Evolutionary conservation across 2,329 filamentous ascomycete genomes (phyloP), one percentile per base, ranked within the genome.

Genomic region (Ceratocystis colombiana): DNA sequence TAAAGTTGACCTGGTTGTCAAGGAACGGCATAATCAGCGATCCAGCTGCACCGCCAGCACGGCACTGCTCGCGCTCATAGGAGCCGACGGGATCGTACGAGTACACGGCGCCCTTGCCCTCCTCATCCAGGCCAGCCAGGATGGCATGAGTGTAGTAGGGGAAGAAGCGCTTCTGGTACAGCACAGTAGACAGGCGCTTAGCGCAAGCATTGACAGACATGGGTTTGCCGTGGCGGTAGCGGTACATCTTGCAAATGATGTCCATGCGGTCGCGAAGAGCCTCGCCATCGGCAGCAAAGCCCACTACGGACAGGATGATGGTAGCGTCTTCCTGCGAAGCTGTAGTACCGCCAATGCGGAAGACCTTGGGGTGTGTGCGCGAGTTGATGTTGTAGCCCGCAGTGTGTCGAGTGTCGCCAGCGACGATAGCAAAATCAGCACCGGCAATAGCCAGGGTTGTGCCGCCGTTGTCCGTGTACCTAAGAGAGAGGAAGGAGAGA

Each of bases 321-420:
- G 86, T 89, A 64, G 90, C 89, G 71, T 92, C 90, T 68, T 88
- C 85, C 75, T 95, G 90, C 66, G 90, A 87, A 64, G 90, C 85
- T 53, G 89, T 92, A 68, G 92, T 90, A 65, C 93, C 94, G 68
- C 95, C 94, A 71, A 99, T 95, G 78, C 89, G 91, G 84, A 96
- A 99, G 69, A 99, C 88, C 79, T 99, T 99, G 67, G 94, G 94
- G 68, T 88, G 84, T 80, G 89, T 93, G 73, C 94, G 89, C 68
- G 92, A 92, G 85, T 99, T 96, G 87, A 99, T 99, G 82, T 88
- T 96, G 85, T 96, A 99, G 75, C 95, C 94, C 70, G 89, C 88
- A 66, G 92, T 96, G 74, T 90, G 90, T 75, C 94, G 89, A 72
- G 94, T 99, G 80, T 99, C 94, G 78, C 95, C 94, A 57, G 94